Conservation (phyloP, 2,329 filamentous ascomycete genomes). For the Talaromyces sp. region DNA sequence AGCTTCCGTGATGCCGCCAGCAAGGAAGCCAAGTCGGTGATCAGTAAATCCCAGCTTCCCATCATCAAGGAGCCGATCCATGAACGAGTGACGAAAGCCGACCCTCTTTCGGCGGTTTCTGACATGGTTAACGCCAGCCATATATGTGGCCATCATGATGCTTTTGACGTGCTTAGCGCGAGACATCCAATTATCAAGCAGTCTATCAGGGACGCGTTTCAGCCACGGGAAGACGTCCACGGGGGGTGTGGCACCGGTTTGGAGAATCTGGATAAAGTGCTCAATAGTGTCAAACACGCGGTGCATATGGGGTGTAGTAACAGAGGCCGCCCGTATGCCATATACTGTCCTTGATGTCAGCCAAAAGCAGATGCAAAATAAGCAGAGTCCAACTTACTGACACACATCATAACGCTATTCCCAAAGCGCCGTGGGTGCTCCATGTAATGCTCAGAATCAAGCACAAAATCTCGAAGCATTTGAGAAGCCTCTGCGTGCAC, state of each 20-base stretch:
- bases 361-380: background rate
- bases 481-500: slow-evolving; percentile 49
- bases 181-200: slow-evolving; percentile 41
- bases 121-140: slow-evolving; percentile 34
- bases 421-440: slow-evolving; percentile 47
- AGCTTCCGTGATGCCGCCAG: slow-evolving; percentile 40
- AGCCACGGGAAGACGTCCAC: slow-evolving; percentile 47
- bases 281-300: background rate
- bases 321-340: background rate
- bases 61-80: slow-evolving; percentile 47
- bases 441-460: slow-evolving; percentile 44
- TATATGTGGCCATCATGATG: slow-evolving; percentile 43
- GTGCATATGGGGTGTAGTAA: background rate
- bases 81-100: slow-evolving; percentile 32
- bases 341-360: background rate
- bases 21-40: slow-evolving; percentile 41
- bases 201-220: slow-evolving; percentile 39
- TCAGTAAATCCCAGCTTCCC: slow-evolving; percentile 29
- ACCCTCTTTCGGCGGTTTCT: slow-evolving; percentile 28
- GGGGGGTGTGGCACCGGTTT: slow-evolving; percentile 44
- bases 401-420: slow-evolving; percentile 47
- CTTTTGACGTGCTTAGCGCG: slow-evolving; percentile 36
- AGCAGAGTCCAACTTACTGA: background rate
- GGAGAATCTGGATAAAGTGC: slow-evolving; percentile 1
- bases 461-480: slow-evolving; percentile 46